These are phyloP conservation scores for Patellaria atrata DNA, from an alignment of 495 filamentous ascomycete species.

Conservation along the genomic window DNA sequence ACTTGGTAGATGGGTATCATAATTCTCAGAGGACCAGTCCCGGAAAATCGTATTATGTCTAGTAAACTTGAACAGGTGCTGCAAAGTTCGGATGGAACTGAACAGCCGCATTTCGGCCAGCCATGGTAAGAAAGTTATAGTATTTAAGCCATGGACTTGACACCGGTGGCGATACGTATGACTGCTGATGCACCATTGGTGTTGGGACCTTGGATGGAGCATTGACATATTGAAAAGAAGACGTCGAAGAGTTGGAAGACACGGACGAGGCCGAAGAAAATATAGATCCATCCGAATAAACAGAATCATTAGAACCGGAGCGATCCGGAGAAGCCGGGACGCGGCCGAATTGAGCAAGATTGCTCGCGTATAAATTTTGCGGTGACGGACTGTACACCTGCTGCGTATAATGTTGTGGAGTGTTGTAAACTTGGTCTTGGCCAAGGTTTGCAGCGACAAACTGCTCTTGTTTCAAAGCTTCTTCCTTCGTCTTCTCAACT, in stretches of 20 bases:
- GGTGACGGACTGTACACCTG: constrained; percentile 7
- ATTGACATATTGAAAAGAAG: constrained; percentile 15
- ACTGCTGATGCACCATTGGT: constrained; percentile 8
- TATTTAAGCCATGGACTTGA: constrained; percentile 17
- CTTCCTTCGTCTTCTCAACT: constrained; percentile 18
- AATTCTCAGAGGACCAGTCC: constrained; percentile 1
- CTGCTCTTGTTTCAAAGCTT: constrained; percentile 14
- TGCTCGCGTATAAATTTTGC: no score
- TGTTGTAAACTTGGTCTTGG: no score
- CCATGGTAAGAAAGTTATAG: constrained; percentile 18
- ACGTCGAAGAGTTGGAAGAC: constrained; percentile 20
- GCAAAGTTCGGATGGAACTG: constrained; percentile 19
- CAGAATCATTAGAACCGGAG: constrained; percentile 14
- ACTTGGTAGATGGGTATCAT: constrained; percentile 12
- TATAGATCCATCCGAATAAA: constrained; percentile 18
- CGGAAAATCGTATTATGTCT: constrained; percentile 2
- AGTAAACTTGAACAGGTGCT: constrained; percentile 20
- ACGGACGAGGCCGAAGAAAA: constrained; percentile 20
- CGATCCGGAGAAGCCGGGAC: constrained; percentile 7
- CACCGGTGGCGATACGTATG: constrained; percentile 17
- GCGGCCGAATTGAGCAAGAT: constrained; percentile 13
- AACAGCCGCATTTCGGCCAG: constrained; percentile 18
- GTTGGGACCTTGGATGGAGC: constrained; percentile 3
- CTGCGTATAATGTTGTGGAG: constrained; percentile 14
- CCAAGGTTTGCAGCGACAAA: no score